These are phyloP conservation scores for Cercospora citrullina DNA, from an alignment of 2,329 filamentous ascomycete species.

Conservation along the genomic window DNA sequence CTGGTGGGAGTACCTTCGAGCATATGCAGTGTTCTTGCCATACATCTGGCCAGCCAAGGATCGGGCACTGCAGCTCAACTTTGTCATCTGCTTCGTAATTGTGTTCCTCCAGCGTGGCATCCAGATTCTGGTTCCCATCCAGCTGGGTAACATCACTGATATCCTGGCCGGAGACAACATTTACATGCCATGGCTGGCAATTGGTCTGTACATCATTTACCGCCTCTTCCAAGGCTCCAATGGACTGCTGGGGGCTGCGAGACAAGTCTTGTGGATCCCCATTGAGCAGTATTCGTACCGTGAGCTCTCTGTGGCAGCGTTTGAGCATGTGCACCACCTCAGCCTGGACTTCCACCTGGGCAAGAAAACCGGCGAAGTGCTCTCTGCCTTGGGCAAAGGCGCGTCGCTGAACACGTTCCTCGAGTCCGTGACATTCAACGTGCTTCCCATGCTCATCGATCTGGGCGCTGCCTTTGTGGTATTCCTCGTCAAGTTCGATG, in stretches of 20 bases:
- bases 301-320: slow-evolving; percentile 88
- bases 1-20: slow-evolving; percentile 94
- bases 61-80: slow-evolving; percentile 70
- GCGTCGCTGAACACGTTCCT: slow-evolving; percentile 95
- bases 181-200: slow-evolving; percentile 69
- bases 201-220: slow-evolving; percentile 74
- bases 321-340: slow-evolving; percentile 93
- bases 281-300: slow-evolving; percentile 96
- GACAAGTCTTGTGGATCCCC: slow-evolving; percentile 89
- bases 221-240: slow-evolving; percentile 85
- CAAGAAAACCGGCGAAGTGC: slow-evolving; percentile 93
- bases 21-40: slow-evolving; percentile 91
- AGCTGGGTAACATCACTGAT: slow-evolving; percentile 78
- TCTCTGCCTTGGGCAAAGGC: slow-evolving; percentile 94
- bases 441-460: slow-evolving; percentile 92
- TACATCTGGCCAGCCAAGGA: slow-evolving; percentile 94
- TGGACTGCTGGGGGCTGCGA: slow-evolving; percentile 77
- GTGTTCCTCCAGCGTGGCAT: slow-evolving; percentile 78
- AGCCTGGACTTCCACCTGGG: slow-evolving; percentile 95
- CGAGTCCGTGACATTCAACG: slow-evolving; percentile 93
- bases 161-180: slow-evolving; percentile 60
- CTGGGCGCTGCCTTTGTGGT: slow-evolving; percentile 80
- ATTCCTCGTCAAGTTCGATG: slow-evolving; percentile 76
- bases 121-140: slow-evolving; percentile 81
- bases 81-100: slow-evolving; percentile 78